Base-by-base conservation (phyloP, 306 rosid genomes). In the Vigna mungo region DNA sequence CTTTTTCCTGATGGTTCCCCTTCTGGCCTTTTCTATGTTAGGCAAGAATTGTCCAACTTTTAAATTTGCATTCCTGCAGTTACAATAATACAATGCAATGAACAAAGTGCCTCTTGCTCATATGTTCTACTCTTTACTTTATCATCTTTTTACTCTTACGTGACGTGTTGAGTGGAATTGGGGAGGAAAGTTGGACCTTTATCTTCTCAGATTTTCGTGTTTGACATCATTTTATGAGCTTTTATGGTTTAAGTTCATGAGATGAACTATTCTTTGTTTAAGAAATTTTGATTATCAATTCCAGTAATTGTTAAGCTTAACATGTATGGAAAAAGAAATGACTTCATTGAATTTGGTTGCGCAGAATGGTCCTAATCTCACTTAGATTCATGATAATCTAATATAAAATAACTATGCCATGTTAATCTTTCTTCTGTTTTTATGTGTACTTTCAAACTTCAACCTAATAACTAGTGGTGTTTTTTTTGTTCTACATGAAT, bases 11-110 rank as follows among this genome's bases (percentile, higher is more conserved):
- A 62, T 34, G 83, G 75, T 7, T 71, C 71, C 27, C 83, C 80
- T 39, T 81, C 85, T 66, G 85, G 87, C 69, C 59, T 48, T 15
- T 70, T 70, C 47, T 70, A 16, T 70, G 6, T 6, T 70, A 49
- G 44, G 74, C 46, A 48, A 30, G 74, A 68, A 8, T 6, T 23
- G 59, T 47, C 74, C 27, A 48, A 25, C 59, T 68, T 47, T 4
- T 68, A 43, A 68, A 69, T 68, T 41, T 64, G 27, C 63, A 56
- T 23, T 56, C 36, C 11, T 21, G 54, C 54, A 67, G 13, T 21
- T 6, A 4, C 55, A 43, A 20, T 1, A 17, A 30, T 60, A 13
- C 4, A 30, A 48, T 48, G 53, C 18, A 48, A 48, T 48, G 18
- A 10, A 60, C 41, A 27, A 60, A 27, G 66, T 30, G 12, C 66